phyloP scores from a whole-genome alignment of 192 early-diverging fungal genomes.

The Neocallimastix lanati region DNA sequence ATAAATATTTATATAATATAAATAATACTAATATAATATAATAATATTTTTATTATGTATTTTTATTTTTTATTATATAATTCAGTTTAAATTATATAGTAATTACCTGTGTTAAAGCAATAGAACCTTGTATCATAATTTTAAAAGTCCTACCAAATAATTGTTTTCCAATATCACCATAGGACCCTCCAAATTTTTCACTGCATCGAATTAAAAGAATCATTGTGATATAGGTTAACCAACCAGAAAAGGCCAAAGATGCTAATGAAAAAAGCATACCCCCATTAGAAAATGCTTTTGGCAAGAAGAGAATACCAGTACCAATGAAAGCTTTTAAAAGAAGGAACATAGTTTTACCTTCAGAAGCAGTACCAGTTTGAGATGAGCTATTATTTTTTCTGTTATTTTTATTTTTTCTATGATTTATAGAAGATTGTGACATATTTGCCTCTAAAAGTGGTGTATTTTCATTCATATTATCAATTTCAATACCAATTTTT shows the following conservation, averaged over 20 bases:
- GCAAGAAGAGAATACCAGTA: conserved; percentile 52
- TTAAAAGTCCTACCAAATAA: conserved; percentile 35
- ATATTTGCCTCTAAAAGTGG: too few relatives aligned
- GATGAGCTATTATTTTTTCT: too few relatives aligned
- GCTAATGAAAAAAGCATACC: conserved; percentile 42
- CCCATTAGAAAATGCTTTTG: conserved; percentile 58
- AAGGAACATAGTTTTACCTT: conserved; percentile 48
- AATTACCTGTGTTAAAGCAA: conserved; percentile 39
- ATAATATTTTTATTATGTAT: too few relatives aligned
- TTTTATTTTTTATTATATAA: too few relatives aligned
- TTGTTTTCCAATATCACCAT: conserved; percentile 31
- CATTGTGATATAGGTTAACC: conserved; percentile 35
- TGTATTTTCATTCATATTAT: too few relatives aligned
- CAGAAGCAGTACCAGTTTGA: too few relatives aligned
- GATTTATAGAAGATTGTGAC: too few relatives aligned
- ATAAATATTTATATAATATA: too few relatives aligned
- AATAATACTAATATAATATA: too few relatives aligned
- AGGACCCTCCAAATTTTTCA: conserved; percentile 22
- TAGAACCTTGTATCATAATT: conserved; percentile 27
- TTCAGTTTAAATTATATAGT: too few relatives aligned
- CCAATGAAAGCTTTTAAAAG: conserved; percentile 66
- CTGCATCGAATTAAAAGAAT: conserved; percentile 22
- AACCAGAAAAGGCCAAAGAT: conserved; percentile 32
- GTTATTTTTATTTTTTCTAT: too few relatives aligned
- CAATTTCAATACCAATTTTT: too few relatives aligned